phyloP scores from a whole-genome alignment of 352 stramenopile species.

The Pythium biforme region DNA sequence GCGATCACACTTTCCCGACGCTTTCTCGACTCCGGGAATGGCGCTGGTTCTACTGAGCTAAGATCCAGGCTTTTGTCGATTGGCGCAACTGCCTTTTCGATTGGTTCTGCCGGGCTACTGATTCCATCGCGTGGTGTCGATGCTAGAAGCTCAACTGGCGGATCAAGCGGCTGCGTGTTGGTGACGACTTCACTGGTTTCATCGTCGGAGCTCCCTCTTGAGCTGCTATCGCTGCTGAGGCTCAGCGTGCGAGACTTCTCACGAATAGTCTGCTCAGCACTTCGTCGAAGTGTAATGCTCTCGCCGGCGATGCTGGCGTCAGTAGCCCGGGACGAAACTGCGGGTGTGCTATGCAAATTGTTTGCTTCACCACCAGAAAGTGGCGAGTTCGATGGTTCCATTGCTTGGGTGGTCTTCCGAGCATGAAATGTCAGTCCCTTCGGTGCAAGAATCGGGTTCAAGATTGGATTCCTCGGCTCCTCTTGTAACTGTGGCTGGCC shows the following conservation, averaged over 20 bases:
- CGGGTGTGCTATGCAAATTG: no score
- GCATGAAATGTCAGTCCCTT: background rate
- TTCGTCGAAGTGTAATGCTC: background rate
- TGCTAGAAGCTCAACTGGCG: background rate
- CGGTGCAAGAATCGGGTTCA: background rate
- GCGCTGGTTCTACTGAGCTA: background rate
- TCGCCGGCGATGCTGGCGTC: background rate
- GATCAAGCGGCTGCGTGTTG: background rate
- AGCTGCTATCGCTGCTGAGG: slow-evolving; percentile 17
- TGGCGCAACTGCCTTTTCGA: background rate
- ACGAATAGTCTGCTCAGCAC: background rate
- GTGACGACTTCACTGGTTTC: background rate
- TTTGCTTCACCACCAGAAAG: background rate
- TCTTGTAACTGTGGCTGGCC: background rate
- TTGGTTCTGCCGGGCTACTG: background rate
- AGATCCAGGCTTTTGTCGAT: background rate
- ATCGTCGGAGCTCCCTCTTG: slow-evolving; percentile 1
- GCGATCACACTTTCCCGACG: background rate
- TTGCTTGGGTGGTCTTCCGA: background rate
- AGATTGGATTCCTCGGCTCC: background rate
- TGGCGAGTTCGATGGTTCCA: background rate
- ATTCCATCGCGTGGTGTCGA: background rate
- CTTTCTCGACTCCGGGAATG: background rate
- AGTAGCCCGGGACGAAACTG: background rate
- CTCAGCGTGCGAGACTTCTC: slow-evolving; percentile 9